phyloP scores from a whole-genome alignment of 768 basidiomycete genomes.

The Lentinula detonsa region DNA sequence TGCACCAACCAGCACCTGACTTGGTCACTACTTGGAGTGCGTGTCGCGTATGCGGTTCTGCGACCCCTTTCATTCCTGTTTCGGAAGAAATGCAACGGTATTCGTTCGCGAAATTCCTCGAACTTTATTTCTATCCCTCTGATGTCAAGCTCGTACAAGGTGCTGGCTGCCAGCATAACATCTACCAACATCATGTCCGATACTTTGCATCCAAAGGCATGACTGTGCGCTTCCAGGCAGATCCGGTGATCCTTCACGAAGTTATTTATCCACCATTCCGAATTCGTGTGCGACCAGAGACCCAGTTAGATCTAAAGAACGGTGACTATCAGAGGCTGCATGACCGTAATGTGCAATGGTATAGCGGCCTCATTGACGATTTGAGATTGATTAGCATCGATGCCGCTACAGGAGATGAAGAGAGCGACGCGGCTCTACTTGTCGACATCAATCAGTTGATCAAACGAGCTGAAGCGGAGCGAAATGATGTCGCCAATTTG shows the following conservation, averaged over 20 bases:
- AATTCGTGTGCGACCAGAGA: constrained; percentile 81
- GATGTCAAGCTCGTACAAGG: constrained; percentile 81
- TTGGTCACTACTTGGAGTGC: constrained; percentile 88
- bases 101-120: constrained; percentile 94
- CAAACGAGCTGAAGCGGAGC: constrained; percentile 66
- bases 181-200: constrained; percentile 87
- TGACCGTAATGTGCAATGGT: constrained; percentile 68
- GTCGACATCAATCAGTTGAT: constrained; percentile 64
- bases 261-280: constrained; percentile 85
- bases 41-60: constrained; percentile 72
- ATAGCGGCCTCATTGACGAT: constrained; percentile 68
- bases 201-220: constrained; percentile 83
- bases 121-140: constrained; percentile 92
- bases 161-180: constrained; percentile 90
- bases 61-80: constrained; percentile 83
- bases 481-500: constrained; percentile 61
- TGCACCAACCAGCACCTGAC: constrained; percentile 56
- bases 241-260: constrained; percentile 78
- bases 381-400: constrained; percentile 73
- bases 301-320: constrained; percentile 87
- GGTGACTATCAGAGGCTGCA: constrained; percentile 78
- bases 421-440: constrained; percentile 56
- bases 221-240: constrained; percentile 85
- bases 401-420: constrained; percentile 73
- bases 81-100: constrained; percentile 91